Conservation (phyloP, 2,329 filamentous ascomycete species). For the Beauveria rudraprayagi region DNA sequence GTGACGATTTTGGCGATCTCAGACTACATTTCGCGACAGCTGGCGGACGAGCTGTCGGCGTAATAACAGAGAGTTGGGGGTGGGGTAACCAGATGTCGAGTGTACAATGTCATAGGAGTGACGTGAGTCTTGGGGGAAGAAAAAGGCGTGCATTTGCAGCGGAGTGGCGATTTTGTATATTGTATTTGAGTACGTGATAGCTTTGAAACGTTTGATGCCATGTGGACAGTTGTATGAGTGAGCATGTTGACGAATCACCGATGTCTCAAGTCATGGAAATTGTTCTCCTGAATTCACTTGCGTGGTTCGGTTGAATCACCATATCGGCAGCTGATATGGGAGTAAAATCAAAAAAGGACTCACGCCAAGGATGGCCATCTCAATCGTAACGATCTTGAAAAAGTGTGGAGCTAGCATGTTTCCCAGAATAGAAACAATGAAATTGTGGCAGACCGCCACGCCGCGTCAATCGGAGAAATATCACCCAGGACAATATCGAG, state of each 20-base stretch:
- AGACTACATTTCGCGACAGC: constrained; percentile 53
- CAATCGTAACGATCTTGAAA: too few relatives aligned
- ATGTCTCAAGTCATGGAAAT: too few relatives aligned
- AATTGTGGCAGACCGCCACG: too few relatives aligned
- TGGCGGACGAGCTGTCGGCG: constrained; percentile 36
- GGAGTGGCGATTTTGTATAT: not conserved
- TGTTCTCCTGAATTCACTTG: too few relatives aligned
- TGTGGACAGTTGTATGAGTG: not conserved
- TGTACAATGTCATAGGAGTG: not conserved
- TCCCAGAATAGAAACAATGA: too few relatives aligned
- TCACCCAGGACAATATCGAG: too few relatives aligned
- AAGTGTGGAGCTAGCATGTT: too few relatives aligned
- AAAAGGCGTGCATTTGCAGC: not conserved
- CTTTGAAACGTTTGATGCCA: not conserved
- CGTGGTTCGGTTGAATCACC: not conserved
- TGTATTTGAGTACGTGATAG: not conserved
- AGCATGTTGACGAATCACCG: not conserved
- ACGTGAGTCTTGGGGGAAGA: too few relatives aligned
- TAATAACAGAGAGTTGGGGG: not conserved
- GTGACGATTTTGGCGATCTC: constrained; percentile 65
- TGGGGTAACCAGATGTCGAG: not conserved
- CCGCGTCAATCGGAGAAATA: too few relatives aligned
- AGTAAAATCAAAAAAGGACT: too few relatives aligned
- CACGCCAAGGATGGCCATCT: too few relatives aligned
- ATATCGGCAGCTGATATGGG: too few relatives aligned